Base-by-base conservation (phyloP, 2,329 filamentous ascomycete species). In the Setomelanomma holmii region DNA sequence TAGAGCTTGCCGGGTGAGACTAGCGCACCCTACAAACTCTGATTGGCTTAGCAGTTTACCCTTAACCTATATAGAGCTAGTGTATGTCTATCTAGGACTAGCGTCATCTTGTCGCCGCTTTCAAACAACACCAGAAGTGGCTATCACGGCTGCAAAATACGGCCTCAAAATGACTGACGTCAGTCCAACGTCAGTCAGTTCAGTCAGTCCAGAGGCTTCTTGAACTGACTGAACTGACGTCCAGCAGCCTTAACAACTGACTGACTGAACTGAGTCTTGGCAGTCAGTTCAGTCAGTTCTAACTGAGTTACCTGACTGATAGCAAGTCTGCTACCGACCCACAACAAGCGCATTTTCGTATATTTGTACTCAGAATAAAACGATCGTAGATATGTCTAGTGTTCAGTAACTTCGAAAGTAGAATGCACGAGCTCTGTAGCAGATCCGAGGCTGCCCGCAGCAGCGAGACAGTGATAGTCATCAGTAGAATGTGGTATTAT, bases 201-300 rank as follows among this genome's bases (percentile, higher is more conserved):
- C 16, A 39, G 35, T 19, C 16, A 39, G 35, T 39, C 35, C 17
- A 17, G 35, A 39, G 35, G 8, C 7, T 17, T 39, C 35, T n/a
- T 19, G 16, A 19, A 39, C 35, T 44, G 24, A 44, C 41, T 44
- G 24, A n/a, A 33, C 27, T 33, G 27, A 34, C 24, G 24, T 44
- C 24, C 27, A 33, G 27, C 41, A 5, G 27, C 24, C 41, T 44
- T 21, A 33, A 44, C 17, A 46, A 46, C 43, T 46, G 43, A 46
- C 43, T 38, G 43, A 47, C 44, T 47, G 44, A 40, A 47, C 44
- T 47, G 44, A 40, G 44, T 47, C 44, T 47, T 47, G 44, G n/a
- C n/a, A n/a, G n/a, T n/a, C n/a, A n/a, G n/a, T n/a, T n/a, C n/a
- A n/a, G n/a, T n/a, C n/a, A n/a, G 44, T 47, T 47, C 19, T 34